phyloP scores from a whole-genome alignment of 78 protist species.

The Emiliania huxleyi region DNA sequence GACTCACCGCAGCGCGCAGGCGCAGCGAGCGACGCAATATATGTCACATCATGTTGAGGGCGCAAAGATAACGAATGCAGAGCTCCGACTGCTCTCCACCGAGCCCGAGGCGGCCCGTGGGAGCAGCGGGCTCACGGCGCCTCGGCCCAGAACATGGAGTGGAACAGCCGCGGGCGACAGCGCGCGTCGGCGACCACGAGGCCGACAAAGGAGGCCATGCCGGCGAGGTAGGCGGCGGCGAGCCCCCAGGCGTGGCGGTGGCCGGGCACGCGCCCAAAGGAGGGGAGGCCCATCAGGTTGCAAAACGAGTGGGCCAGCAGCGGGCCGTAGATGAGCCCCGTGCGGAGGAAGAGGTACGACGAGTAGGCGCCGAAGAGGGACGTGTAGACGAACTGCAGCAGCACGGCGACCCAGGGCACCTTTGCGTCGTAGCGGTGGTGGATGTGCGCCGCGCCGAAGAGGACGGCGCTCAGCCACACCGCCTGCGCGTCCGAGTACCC shows the following conservation, averaged over 20 bases:
- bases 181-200: neutral
- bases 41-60: too few relatives aligned
- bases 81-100: too few relatives aligned
- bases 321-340: neutral
- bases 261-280: neutral
- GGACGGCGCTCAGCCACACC: neutral
- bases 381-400: neutral
- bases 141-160: neutral
- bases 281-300: neutral
- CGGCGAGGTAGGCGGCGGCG: neutral
- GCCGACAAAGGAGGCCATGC: neutral
- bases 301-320: neutral
- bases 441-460: slow-evolving; percentile 2
- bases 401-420: neutral
- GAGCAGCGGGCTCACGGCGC: neutral
- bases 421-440: neutral
- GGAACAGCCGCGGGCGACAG: neutral
- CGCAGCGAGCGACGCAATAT: too few relatives aligned
- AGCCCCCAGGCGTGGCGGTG: neutral
- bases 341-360: neutral
- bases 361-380: neutral
- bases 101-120: too few relatives aligned
- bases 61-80: too few relatives aligned
- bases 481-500: neutral
- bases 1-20: too few relatives aligned